A percentile compares a stretch with the other conserved stretches of the same genome.
Evolutionary conservation across 1,284 basidiomycete genomes (phyloP).

Genomic region (Grifola frondosa): DNA sequence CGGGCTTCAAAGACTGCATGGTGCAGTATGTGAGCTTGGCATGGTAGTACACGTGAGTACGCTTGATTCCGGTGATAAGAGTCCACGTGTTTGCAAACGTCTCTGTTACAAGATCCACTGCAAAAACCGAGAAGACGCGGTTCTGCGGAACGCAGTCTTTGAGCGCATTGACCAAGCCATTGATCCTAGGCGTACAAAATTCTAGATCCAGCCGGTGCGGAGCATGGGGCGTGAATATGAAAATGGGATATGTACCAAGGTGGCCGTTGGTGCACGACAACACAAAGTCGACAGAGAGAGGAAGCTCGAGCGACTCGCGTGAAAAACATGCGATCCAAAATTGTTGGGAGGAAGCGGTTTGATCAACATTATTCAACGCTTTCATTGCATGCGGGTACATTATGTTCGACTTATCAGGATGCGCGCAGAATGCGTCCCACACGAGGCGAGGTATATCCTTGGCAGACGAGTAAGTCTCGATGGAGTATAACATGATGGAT

Average conservation of each 20-base stretch:
- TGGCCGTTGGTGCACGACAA: slow-evolving; percentile 55
- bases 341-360: no score
- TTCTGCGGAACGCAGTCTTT: slow-evolving; percentile 20
- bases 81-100: slow-evolving; percentile 52
- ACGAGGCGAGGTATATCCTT: slow-evolving; percentile 34
- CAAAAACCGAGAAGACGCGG: slow-evolving; percentile 69
- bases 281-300: slow-evolving; percentile 46
- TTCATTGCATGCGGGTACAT: slow-evolving; percentile 51
- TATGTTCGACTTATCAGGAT: slow-evolving; percentile 50
- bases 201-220: slow-evolving; percentile 18
- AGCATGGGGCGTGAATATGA: slow-evolving; percentile 35
- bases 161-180: slow-evolving; percentile 26
- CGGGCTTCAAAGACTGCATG: slow-evolving; percentile 37
- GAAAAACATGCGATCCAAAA: no score
- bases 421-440: slow-evolving; percentile 38
- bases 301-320: no score
- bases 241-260: slow-evolving; percentile 51
- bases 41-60: slow-evolving; percentile 56
- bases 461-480: slow-evolving; percentile 33
- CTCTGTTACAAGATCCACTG: slow-evolving; percentile 46
- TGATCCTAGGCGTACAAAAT: slow-evolving; percentile 31
- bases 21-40: slow-evolving; percentile 61
- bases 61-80: slow-evolving; percentile 37
- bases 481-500: no score
- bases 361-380: no score